Evolutionary conservation across 441 rosid genomes (phyloP), one percentile per base, ranked within the genome.

Genomic region (Jatropha podagrica): DNA sequence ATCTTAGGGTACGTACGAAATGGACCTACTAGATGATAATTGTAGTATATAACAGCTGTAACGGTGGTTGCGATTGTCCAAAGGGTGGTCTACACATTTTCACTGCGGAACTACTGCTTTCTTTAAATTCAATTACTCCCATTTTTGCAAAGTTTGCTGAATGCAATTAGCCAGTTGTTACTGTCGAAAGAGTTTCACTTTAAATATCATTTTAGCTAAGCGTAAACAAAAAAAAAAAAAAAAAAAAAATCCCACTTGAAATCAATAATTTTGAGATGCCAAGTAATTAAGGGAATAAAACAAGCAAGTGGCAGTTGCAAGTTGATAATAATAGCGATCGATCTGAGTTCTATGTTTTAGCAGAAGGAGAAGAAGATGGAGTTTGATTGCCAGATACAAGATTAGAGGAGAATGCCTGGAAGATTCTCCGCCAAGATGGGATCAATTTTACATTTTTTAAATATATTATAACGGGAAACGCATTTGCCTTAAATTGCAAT

Each of bases 41-140:
- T 27, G 72, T 49, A 69, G 58, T 32, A 6, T 17, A 58, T 58
- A 51, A 75, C 85, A 85, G 80, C 87, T 82, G 85, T 78, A 46
- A 15, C 13, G 76, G 72, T 78, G 68, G 83, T 80, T 69, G 76
- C 67, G 62, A 67, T 12, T 54, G 80, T 78, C 83, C 62, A 59
- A 12, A 7, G 37, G 10, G n/a, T n/a, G 51, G 62, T 14, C 68
- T 26, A 9, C 44, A 62, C 74, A 4, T 40, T n/a, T n/a, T 4
- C 58, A 20, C n/a, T 63, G 20, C 66, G 55, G 44, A 46, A 37
- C 49, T 46, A 51, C 26, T 23, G 23, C 41, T 77, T 44, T 37
- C 64, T 26, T 26, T 26, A 26, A 59, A 26, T n/a, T 8, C 15
- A 9, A 1, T 42, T n/a, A 27, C 51, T 32, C 18, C 18, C 18